Evolutionary conservation across 495 filamentous ascomycete species (phyloP).

Genomic region (Penicillium samsonianum): DNA sequence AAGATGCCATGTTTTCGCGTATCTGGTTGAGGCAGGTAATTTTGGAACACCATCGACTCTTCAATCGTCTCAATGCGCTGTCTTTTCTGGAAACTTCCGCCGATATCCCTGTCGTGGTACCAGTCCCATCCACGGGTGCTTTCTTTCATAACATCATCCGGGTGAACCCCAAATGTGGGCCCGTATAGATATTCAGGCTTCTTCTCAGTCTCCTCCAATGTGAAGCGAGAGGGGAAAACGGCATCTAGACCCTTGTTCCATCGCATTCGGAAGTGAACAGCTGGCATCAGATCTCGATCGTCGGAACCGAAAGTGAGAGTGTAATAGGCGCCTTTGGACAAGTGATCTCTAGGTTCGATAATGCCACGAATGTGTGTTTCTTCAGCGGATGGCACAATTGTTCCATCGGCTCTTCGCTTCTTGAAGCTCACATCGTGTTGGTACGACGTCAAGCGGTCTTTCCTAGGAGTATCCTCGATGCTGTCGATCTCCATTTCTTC

Average conservation of each 20-base stretch:
- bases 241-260: constrained; percentile 49
- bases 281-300: constrained; percentile 46
- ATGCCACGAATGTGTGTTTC: constrained; percentile 42
- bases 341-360: constrained; percentile 40
- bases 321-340: constrained; percentile 41
- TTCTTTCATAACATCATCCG: constrained; percentile 46
- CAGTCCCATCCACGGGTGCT: constrained; percentile 54
- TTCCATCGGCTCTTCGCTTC: constrained; percentile 25
- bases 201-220: constrained; percentile 29
- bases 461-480: constrained; percentile 3
- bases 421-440: constrained; percentile 14
- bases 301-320: constrained; percentile 46
- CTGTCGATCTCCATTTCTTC: constrained; percentile 20
- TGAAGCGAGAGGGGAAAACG: constrained; percentile 49
- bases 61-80: constrained; percentile 38
- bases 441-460: background rate
- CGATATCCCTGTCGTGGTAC: constrained; percentile 50
- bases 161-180: constrained; percentile 37
- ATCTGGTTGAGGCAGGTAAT: constrained; percentile 44
- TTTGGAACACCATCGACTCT: constrained; percentile 28
- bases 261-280: constrained; percentile 48
- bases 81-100: constrained; percentile 37
- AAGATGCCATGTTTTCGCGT: constrained; percentile 46
- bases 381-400: constrained; percentile 17
- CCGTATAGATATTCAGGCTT: constrained; percentile 45